A percentile compares a stretch with the other conserved stretches of the same genome.
These are phyloP conservation scores for Chernovozyma sophiae-reginae DNA, from an alignment of 1,139 yeast genomes.

Conservation along the genomic window DNA sequence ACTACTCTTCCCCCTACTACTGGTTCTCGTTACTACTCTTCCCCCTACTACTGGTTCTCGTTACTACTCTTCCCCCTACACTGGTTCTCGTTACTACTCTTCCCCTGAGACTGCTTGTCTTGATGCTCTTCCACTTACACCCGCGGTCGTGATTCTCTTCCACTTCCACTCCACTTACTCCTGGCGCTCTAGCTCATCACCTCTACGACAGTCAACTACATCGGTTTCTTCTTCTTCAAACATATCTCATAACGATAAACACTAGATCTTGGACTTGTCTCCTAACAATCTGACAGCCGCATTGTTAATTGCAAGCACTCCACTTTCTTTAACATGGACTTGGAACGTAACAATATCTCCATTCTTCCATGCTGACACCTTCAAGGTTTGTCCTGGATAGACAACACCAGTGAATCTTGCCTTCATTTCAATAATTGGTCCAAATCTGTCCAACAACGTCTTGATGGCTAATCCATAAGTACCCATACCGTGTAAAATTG, in stretches of 20 bases:
- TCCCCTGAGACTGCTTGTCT: no score
- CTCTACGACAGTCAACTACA: background rate
- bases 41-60: no score
- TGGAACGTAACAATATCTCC: conserved; percentile 72
- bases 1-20: no score
- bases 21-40: no score
- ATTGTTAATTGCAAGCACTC: conserved; percentile 73
- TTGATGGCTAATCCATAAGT: conserved; percentile 81
- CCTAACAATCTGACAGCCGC: conserved; percentile 74
- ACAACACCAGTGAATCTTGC: conserved; percentile 90
- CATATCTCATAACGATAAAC: background rate
- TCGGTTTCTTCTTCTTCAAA: background rate
- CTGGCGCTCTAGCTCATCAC: no score
- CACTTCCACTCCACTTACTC: no score
- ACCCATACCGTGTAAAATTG: conserved; percentile 92
- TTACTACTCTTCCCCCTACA: no score
- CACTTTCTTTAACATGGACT: conserved; percentile 77
- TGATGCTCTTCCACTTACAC: no score
- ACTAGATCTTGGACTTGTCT: conserved; percentile 40
- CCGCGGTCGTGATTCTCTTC: no score
- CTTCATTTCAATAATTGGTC: conserved; percentile 80
- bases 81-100: no score
- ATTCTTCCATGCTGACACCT: conserved; percentile 80
- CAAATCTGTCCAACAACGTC: conserved; percentile 73
- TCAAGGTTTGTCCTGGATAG: conserved; percentile 93